These are phyloP conservation scores for Fusarium pininemorale DNA, from an alignment of 2,329 filamentous ascomycete species.

Conservation along the genomic window DNA sequence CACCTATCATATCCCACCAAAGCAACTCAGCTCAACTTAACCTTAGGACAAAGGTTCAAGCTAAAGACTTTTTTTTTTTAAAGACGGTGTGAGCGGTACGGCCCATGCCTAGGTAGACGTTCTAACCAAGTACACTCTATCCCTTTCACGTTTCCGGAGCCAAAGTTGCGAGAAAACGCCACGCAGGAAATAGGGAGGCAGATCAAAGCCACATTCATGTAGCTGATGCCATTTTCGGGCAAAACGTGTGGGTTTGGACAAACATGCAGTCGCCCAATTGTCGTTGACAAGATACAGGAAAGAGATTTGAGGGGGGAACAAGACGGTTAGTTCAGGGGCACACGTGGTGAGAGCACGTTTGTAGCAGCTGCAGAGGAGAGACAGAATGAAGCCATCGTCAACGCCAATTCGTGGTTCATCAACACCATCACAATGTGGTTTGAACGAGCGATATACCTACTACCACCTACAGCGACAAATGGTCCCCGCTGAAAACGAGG, in stretches of 20 bases:
- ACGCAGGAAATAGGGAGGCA: background rate
- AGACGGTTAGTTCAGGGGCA: background rate
- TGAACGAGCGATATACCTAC: background rate
- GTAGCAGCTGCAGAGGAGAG: background rate
- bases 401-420: background rate
- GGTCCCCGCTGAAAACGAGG: background rate
- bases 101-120: constrained; percentile 21
- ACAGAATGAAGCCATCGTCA: background rate
- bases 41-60: background rate
- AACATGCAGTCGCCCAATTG: constrained; percentile 6
- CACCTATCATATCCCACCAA: background rate
- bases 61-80: background rate
- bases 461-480: background rate
- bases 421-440: background rate
- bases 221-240: background rate
- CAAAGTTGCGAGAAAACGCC: background rate
- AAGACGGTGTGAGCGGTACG: constrained; percentile 31
- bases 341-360: background rate
- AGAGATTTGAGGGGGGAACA: background rate
- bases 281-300: background rate
- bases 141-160: background rate
- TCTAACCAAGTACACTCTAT: background rate
- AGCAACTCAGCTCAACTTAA: background rate
- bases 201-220: constrained; percentile 14
- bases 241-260: background rate